phyloP scores from a whole-genome alignment of 768 basidiomycete species.

The Leccinum aurantiacum region DNA sequence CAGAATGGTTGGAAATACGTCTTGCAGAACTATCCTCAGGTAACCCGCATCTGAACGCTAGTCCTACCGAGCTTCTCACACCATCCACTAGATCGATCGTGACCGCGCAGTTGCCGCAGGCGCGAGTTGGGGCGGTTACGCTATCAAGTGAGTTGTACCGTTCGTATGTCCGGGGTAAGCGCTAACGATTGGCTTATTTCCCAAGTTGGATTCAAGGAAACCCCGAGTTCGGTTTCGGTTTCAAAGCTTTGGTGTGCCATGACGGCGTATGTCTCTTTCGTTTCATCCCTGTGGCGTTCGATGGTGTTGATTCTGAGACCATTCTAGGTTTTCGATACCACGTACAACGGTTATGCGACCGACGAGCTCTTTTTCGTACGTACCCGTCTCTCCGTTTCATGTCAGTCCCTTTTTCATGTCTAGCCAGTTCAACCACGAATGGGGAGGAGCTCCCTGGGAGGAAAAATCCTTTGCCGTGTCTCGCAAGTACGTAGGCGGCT shows the following conservation, averaged over 20 bases:
- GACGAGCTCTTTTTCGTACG: constrained; percentile 90
- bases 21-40: constrained; percentile 68
- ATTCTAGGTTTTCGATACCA: constrained; percentile 67
- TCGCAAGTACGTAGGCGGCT: constrained; percentile 48
- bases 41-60: constrained; percentile 22
- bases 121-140: constrained; percentile 85
- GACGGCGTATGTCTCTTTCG: constrained; percentile 65
- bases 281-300: background rate
- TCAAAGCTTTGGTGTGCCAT: constrained; percentile 91
- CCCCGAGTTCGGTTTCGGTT: constrained; percentile 81
- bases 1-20: constrained; percentile 72
- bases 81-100: constrained; percentile 53
- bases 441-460: constrained; percentile 83
- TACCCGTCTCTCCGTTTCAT: constrained; percentile 6
- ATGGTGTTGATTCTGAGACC: background rate
- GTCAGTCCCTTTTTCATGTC: constrained; percentile 1
- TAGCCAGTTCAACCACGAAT: constrained; percentile 78
- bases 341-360: constrained; percentile 82
- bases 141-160: constrained; percentile 64
- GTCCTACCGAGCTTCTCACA: background rate
- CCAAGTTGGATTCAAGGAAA: constrained; percentile 93
- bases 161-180: background rate
- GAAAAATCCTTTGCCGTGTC: constrained; percentile 50
- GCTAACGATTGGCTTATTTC: constrained; percentile 2
- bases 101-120: constrained; percentile 77